A percentile compares a stretch with the other conserved stretches of the same genome.
Evolutionary conservation across 106 monocot genomes (phyloP).

Genomic region (Ottelia alismoides): DNA sequence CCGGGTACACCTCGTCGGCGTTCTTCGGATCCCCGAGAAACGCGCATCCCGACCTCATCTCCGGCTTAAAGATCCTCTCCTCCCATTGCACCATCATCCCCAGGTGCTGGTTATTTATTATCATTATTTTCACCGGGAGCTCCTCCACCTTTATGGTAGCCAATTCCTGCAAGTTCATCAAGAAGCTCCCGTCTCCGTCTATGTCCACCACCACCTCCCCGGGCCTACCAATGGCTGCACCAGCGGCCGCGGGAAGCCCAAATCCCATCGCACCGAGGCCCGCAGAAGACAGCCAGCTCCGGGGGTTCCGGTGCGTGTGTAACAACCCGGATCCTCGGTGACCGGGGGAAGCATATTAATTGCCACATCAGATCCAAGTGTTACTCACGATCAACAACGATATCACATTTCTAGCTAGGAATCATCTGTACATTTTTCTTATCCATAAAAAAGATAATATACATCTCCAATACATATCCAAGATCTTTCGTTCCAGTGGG

Average conservation of each 20-base stretch:
- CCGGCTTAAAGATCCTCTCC: constrained; percentile 82
- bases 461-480: too few relatives aligned
- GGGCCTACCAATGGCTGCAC: constrained; percentile 86
- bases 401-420: too few relatives aligned
- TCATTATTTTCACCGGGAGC: constrained; percentile 68
- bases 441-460: too few relatives aligned
- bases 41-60: constrained; percentile 64
- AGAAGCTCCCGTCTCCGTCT: constrained; percentile 88
- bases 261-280: constrained; percentile 96
- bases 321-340: too few relatives aligned
- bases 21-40: constrained; percentile 67
- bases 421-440: too few relatives aligned
- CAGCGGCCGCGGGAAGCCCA: constrained; percentile 86
- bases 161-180: constrained; percentile 86
- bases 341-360: too few relatives aligned
- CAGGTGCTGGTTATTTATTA: constrained; percentile 89
- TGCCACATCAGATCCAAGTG: too few relatives aligned
- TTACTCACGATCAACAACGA: too few relatives aligned
- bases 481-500: too few relatives aligned
- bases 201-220: constrained; percentile 71
- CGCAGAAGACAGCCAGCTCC: constrained; percentile 70
- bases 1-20: constrained; percentile 61
- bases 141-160: constrained; percentile 73
- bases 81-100: constrained; percentile 98
- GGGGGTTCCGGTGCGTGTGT: too few relatives aligned